Percentiles rank a stretch among this genome's conserved stretches.
Conservation (phyloP, 371 early-diverging fungal species). For the Mortierella sp. region DNA sequence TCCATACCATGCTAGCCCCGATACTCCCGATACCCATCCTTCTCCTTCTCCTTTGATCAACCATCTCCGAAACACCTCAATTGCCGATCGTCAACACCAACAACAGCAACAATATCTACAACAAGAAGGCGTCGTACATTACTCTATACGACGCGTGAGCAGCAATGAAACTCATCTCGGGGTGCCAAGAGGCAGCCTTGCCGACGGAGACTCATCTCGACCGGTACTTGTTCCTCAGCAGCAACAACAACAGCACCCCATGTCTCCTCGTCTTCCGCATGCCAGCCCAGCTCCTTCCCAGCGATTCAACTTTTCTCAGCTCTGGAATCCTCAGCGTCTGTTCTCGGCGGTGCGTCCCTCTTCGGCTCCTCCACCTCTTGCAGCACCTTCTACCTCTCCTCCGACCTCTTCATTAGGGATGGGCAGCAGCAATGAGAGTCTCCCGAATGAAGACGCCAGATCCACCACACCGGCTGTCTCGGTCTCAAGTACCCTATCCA, state of each 20-base stretch:
- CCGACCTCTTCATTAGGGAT: neutral
- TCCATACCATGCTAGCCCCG: neutral
- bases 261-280: neutral
- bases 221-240: neutral
- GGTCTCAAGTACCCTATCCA: neutral
- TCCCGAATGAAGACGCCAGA: neutral
- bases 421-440: neutral
- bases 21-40: neutral
- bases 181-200: neutral
- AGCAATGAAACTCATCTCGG: neutral
- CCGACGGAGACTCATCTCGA: neutral
- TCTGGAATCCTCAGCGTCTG: constrained; percentile 8
- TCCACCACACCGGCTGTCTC: neutral
- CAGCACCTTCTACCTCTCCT: neutral
- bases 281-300: neutral
- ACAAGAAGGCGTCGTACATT: neutral
- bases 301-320: neutral
- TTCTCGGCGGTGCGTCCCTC: neutral
- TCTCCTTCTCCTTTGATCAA: neutral
- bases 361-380: neutral
- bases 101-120: neutral
- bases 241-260: constrained; percentile 8
- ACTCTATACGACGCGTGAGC: neutral
- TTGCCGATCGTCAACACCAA: neutral
- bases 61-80: neutral